A percentile compares a stretch with the other conserved stretches of the same genome.
phyloP scores from a whole-genome alignment of 495 filamentous ascomycete genomes.

The Tuber borchii region DNA sequence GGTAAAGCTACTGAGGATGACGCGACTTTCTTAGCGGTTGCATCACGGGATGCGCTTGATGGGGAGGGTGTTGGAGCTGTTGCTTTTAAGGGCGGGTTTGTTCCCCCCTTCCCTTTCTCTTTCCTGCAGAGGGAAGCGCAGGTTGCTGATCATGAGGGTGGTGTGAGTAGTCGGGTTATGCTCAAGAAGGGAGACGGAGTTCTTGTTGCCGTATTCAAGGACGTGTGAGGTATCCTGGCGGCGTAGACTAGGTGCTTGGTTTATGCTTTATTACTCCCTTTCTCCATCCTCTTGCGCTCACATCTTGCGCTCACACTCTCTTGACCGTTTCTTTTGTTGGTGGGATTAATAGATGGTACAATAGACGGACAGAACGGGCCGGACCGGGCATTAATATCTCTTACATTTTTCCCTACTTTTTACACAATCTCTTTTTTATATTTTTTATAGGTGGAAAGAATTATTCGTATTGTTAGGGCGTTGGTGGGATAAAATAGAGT shows the following conservation, averaged over 20 bases:
- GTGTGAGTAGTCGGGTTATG: conserved; percentile 29
- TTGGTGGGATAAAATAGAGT: not conserved
- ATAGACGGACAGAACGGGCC: not conserved
- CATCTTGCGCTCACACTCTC: not conserved
- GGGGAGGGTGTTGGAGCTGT: conserved; percentile 40
- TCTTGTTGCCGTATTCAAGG: conserved; percentile 37
- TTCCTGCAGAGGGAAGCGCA: not conserved
- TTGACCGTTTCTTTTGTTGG: not conserved
- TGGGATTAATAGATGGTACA: not conserved
- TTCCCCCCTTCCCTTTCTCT: not conserved
- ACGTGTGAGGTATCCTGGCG: not conserved
- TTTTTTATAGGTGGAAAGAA: not conserved
- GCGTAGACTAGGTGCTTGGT: not conserved
- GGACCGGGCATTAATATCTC: not conserved
- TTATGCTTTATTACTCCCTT: not conserved
- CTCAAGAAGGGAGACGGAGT: conserved; percentile 37
- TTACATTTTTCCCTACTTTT: not conserved
- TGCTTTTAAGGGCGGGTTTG: conserved; percentile 40
- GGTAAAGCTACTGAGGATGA: conserved; percentile 42
- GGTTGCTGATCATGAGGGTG: not conserved
- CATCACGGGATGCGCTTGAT: conserved; percentile 38
- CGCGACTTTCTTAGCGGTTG: conserved; percentile 41
- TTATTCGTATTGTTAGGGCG: not conserved
- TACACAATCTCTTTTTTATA: not conserved
- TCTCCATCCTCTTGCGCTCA: not conserved